A percentile compares a stretch with the other conserved stretches of the same genome.
Conservation (phyloP, 2,329 filamentous ascomycete genomes). For the Hymenoscyphus infarciens region DNA sequence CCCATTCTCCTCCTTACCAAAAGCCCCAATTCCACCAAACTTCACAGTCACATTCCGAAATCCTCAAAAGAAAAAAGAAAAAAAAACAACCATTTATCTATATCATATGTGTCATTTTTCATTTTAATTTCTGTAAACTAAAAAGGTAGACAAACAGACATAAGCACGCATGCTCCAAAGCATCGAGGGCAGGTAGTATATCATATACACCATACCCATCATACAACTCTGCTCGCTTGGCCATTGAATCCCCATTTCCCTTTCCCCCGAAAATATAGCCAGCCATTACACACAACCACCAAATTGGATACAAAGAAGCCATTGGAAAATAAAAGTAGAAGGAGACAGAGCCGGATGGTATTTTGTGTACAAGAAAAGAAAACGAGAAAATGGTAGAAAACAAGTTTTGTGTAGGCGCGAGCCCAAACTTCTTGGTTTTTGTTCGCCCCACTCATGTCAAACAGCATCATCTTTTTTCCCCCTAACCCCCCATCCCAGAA, state of each 20-base stretch:
- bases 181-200: not conserved
- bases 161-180: not conserved
- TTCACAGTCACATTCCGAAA: no score
- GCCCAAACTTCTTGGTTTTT: constrained; percentile 4
- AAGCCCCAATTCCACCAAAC: no score
- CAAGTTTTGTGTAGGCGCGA: constrained; percentile 1
- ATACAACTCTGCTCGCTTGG: not conserved
- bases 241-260: not conserved
- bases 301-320: not conserved
- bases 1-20: no score
- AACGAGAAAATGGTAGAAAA: not conserved
- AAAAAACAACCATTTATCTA: not conserved
- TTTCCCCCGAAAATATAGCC: not conserved
- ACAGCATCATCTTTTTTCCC: not conserved
- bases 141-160: not conserved
- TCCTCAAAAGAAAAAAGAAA: no score
- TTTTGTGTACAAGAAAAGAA: not conserved
- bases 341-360: not conserved
- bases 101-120: not conserved
- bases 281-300: not conserved
- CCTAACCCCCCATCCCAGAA: not conserved
- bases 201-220: not conserved
- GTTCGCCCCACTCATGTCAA: not conserved
- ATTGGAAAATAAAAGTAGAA: not conserved
- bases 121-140: not conserved